Evolutionary conservation across 2,329 filamentous ascomycete genomes (phyloP).

Genomic region (Aspergillus viridinutans): DNA sequence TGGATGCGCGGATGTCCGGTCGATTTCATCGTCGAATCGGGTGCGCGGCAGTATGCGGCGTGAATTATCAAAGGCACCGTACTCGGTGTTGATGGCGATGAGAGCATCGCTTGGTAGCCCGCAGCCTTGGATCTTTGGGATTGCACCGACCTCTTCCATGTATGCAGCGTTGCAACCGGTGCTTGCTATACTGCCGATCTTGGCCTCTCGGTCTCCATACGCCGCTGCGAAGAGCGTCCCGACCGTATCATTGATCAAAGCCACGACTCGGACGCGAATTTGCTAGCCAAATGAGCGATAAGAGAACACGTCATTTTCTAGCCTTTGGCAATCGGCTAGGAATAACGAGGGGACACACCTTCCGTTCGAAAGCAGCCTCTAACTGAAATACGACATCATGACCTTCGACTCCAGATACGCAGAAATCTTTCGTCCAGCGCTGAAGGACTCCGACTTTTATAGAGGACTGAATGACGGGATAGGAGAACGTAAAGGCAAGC

Average conservation of each 20-base stretch:
- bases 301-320: slow-evolving; percentile 12
- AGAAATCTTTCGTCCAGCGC: slow-evolving; percentile 96
- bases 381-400: slow-evolving; percentile 86
- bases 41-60: neutral
- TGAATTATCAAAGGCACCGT: slow-evolving; percentile 86
- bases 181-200: slow-evolving; percentile 96
- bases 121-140: slow-evolving; percentile 89
- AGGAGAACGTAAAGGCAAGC: slow-evolving; percentile 93
- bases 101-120: slow-evolving; percentile 78
- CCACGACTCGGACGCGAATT: slow-evolving; percentile 86
- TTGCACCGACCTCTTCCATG: slow-evolving; percentile 86
- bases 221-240: slow-evolving; percentile 93
- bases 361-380: slow-evolving; percentile 68
- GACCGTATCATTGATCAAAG: slow-evolving; percentile 95
- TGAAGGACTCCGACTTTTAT: slow-evolving; percentile 90
- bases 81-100: slow-evolving; percentile 97
- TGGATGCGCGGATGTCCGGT: slow-evolving; percentile 81
- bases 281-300: slow-evolving; percentile 47
- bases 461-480: slow-evolving; percentile 87
- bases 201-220: slow-evolving; percentile 88
- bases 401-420: slow-evolving; percentile 87
- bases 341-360: slow-evolving; percentile 45
- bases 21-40: slow-evolving; percentile 64
- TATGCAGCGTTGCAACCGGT: slow-evolving; percentile 98
- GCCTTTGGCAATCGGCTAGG: neutral